Evolutionary conservation across 257 asterid genomes (phyloP), one percentile per base, ranked within the genome.

Genomic region (Ligustrum vulgare): DNA sequence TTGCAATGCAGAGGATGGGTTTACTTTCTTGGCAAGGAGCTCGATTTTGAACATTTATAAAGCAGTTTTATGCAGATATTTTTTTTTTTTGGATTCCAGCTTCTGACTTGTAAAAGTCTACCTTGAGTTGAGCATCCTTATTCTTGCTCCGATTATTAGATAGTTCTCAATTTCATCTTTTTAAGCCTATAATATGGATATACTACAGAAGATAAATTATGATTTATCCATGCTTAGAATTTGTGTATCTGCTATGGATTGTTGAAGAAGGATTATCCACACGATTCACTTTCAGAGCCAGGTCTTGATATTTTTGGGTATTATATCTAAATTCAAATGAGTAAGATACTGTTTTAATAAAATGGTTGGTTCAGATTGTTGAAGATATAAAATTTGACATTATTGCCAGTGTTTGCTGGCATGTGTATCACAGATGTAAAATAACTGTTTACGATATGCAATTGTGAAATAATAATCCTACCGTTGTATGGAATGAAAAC

Each of bases 331-430:
- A 69, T 73, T 8, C 54, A 12, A 34, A 25, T 25, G 67, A 68
- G 47, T 72, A 35, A n/a, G 23, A 49, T 66, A 45, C 74, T 77
- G 16, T 63, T 47, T 77, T 22, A 25, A 60, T 35, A 67, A 66
- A 58, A 20, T 37, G 28, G 34, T 54, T 72, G 64, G 51, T 78
- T 49, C 45, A 64, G 73, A 34, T 58, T 33, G 37, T 33, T 34
- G 33, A 60, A 22, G 45, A 25, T 58, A 23, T 23, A 69, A 65
- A 25, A 77, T 64, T 58, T 70, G 31, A 70, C 18, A 35, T 25
- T 43, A 36, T 35, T 72, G 6, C 73, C n/a, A 16, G 62, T 70
- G 63, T 36, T 34, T 66, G 49, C 28, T 3, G 43, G 28, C 28
- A 35, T 35, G 47, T 51, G 56, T 16, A 13, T 65, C 69, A 33